phyloP scores from a whole-genome alignment of 306 rosid species.

The Clitoria ternatea region DNA sequence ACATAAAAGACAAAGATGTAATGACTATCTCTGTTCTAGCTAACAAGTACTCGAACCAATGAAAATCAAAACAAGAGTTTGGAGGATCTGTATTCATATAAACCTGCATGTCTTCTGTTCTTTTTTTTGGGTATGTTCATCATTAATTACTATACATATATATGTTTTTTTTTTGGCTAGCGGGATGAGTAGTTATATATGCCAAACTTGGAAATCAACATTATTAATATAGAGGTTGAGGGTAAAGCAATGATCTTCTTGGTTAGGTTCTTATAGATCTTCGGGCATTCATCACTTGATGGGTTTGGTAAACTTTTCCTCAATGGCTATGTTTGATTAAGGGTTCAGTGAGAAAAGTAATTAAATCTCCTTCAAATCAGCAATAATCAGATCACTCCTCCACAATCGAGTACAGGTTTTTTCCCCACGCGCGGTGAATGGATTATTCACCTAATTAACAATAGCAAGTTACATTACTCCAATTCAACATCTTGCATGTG shows the following conservation, averaged over 20 bases:
- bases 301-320: slow-evolving; percentile 13
- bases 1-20: no score
- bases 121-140: no score
- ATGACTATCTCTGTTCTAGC: no score
- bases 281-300: neutral
- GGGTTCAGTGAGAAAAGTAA: neutral
- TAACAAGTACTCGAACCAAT: no score
- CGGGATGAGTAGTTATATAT: neutral
- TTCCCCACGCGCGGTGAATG: no score
- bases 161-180: neutral
- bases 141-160: neutral
- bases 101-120: no score
- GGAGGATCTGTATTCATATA: no score
- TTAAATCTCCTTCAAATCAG: neutral
- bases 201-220: neutral
- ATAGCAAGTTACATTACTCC: neutral
- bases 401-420: neutral
- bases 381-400: neutral
- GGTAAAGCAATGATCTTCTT: neutral
- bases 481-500: neutral
- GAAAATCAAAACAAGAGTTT: no score
- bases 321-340: neutral
- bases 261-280: neutral
- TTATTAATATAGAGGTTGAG: neutral
- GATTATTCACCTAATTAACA: no score